Evolutionary conservation across 148 eudicot species (phyloP), one percentile per base, ranked within the genome.

Genomic region (Polygonum maritimum): DNA sequence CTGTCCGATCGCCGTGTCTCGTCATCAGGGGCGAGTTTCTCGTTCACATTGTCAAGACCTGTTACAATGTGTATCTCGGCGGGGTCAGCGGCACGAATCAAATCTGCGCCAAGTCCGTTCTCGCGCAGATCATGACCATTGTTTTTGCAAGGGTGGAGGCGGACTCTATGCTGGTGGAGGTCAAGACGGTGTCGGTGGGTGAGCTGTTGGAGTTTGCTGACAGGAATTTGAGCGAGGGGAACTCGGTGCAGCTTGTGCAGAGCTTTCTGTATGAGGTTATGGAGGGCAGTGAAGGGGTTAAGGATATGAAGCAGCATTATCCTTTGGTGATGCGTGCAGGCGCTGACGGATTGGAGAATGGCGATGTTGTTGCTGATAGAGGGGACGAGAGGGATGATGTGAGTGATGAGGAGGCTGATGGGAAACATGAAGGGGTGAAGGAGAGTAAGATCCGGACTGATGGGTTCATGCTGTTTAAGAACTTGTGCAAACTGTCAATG

Each of bases 401-500:
- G 51, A 36, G 36, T 16, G 71, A 75, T 48, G 81, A 77, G 9
- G 77, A 69, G 74, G 78, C 38, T 65, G 82, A 79, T 86, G 83
- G 63, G 79, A 80, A 71, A 69, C 78, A 35, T 31, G 73, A 36
- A 15, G 48, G 76, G 15, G 79, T 75, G 60, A 81, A 77, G 49
- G 85, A 86, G 75, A 81, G 91, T 72, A 83, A 83, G 86, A 89
- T 95, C 62, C 84, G 91, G 76, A 91, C 91, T 80, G 99, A 91
- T 71, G 97, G 98, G 0, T 91, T 95, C 79, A 72, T 82, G 86
- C 84, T 95, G 72, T 95, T 83, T 80, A 91, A 91, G 86, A 88
- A 95, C 77, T 84, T 95, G 83, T 95, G 99, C 83, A 92, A 92
- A 77, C 79, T 95, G 76, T 92, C 99, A 0, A 92, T 95, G 99